A percentile compares a stretch with the other conserved stretches of the same genome.
Conservation (phyloP, 2,329 filamentous ascomycete genomes). For the Pezicula carpinea region DNA sequence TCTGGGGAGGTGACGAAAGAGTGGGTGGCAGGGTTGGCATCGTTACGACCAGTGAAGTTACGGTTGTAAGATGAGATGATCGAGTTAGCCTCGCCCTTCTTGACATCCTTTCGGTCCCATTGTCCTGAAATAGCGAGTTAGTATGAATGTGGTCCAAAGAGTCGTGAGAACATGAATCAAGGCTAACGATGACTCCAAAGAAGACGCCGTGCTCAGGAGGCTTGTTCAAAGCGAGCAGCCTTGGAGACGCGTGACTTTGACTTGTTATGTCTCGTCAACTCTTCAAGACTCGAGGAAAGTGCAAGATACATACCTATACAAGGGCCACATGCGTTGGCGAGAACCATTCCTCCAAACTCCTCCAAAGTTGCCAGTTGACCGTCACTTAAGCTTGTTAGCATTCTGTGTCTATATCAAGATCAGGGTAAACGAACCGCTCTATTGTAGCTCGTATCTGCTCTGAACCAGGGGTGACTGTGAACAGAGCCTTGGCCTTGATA, state of each 20-base stretch:
- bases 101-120: constrained; percentile 90
- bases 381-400: constrained; percentile 72
- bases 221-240: no score
- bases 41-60: constrained; percentile 98
- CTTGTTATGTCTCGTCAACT: no score
- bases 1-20: constrained; percentile 91
- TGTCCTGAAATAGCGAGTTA: constrained; percentile 73
- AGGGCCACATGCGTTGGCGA: constrained; percentile 91
- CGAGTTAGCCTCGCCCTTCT: constrained; percentile 93
- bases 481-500: constrained; percentile 86
- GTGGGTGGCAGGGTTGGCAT: constrained; percentile 91
- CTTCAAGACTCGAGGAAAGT: not conserved
- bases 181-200: not conserved
- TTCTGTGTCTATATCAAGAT: constrained; percentile 63
- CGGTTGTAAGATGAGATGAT: constrained; percentile 99
- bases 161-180: not conserved
- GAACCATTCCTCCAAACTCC: constrained; percentile 89
- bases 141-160: constrained; percentile 1
- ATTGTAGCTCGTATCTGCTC: constrained; percentile 97
- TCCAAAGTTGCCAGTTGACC: constrained; percentile 92
- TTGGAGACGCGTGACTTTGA: no score
- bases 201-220: no score
- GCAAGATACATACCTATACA: constrained; percentile 59
- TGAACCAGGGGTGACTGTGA: constrained; percentile 93
- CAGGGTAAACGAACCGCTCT: constrained; percentile 29